phyloP scores from a whole-genome alignment of 345 rosid species.

The Rhizophora apiculata region DNA sequence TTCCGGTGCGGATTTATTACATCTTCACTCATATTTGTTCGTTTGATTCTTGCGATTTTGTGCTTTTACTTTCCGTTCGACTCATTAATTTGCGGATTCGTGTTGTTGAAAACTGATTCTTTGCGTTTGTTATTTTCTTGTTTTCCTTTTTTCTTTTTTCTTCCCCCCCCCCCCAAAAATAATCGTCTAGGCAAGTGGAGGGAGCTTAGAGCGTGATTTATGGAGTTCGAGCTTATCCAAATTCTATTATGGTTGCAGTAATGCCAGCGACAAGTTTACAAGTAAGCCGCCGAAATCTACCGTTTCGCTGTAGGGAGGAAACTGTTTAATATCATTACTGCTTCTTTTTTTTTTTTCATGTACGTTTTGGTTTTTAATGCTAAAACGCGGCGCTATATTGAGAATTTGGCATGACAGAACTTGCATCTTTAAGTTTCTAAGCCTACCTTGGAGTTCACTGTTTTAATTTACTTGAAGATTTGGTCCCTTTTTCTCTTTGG shows the following conservation, averaged over 20 bases:
- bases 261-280: constrained; percentile 50
- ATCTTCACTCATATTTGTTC: background rate
- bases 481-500: no score
- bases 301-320: background rate
- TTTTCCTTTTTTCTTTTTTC: background rate
- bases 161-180: background rate
- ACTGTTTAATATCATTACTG: background rate
- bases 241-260: constrained; percentile 73
- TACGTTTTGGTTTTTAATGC: background rate
- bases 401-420: no score
- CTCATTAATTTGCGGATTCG: no score
- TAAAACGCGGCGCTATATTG: no score
- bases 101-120: no score
- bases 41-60: no score
- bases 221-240: constrained; percentile 67
- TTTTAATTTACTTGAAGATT: no score
- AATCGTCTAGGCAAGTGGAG: constrained; percentile 45
- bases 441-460: no score
- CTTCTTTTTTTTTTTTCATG: background rate
- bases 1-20: constrained; percentile 47
- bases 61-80: no score
- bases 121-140: no score
- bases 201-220: constrained; percentile 43
- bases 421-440: no score
- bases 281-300: constrained; percentile 30